Conservation (phyloP, 2,329 filamentous ascomycete genomes). For the Juglanconis oblonga region DNA sequence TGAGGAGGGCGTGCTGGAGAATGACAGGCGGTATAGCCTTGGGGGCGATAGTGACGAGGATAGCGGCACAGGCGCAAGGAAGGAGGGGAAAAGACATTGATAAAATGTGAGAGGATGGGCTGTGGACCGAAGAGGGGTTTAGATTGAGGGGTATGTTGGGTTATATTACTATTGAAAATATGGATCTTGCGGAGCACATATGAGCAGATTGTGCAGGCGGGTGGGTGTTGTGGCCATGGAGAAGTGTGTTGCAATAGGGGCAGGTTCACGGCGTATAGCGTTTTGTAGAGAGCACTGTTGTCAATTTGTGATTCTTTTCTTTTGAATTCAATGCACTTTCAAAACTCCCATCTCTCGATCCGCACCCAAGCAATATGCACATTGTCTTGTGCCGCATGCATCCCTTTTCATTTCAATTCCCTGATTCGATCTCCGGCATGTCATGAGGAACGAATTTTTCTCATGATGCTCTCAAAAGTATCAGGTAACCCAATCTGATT, state of each 20-base stretch:
- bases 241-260: background rate
- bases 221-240: background rate
- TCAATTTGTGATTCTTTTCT: background rate
- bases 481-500: background rate
- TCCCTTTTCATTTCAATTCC: background rate
- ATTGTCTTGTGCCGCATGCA: no score
- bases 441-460: background rate
- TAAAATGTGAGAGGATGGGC: no score
- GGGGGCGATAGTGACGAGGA: slow-evolving; percentile 57
- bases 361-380: no score
- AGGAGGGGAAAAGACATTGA: slow-evolving; percentile 18
- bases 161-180: no score
- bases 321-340: background rate
- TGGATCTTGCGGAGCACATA: background rate
- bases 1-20: slow-evolving; percentile 24
- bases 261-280: background rate
- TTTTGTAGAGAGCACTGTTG: background rate
- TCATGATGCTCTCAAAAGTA: background rate
- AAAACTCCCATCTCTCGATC: no score
- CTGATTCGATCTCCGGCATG: background rate
- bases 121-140: no score
- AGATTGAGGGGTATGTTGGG: no score
- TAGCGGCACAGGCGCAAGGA: slow-evolving; percentile 27
- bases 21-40: slow-evolving; percentile 52
- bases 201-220: no score